Percentiles rank a stretch among this genome's conserved stretches.
These are phyloP conservation scores for Pichia sp. DNA, from an alignment of 1,139 yeast genomes.

Conservation along the genomic window DNA sequence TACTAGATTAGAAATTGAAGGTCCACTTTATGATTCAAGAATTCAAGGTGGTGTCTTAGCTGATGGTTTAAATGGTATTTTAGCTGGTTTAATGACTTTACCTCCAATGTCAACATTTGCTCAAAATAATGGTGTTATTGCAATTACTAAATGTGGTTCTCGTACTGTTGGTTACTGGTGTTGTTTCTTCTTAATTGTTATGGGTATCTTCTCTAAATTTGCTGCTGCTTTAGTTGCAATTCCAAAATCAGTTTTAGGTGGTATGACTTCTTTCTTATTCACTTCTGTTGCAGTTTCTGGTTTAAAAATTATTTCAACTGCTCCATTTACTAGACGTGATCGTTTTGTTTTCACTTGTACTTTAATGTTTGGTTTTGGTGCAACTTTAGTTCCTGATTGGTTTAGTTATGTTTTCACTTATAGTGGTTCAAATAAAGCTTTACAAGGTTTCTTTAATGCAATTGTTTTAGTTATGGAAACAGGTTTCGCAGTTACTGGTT, in stretches of 20 bases:
- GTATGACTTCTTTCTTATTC: conserved; percentile 87
- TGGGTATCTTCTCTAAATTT: conserved; percentile 85
- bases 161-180: conserved; percentile 85
- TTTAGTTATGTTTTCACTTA: conserved; percentile 71
- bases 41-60: conserved; percentile 89
- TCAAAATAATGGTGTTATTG: conserved; percentile 89
- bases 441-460: conserved; percentile 72
- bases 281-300: conserved; percentile 89
- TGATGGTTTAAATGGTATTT: conserved; percentile 64
- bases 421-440: conserved; percentile 54
- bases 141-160: conserved; percentile 84
- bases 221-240: conserved; percentile 85
- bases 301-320: conserved; percentile 65
- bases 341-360: conserved; percentile 76
- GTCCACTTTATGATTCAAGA: conserved; percentile 71
- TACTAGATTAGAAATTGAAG: conserved; percentile 75
- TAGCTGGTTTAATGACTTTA: conserved; percentile 68
- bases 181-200: conserved; percentile 70
- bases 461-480: conserved; percentile 79
- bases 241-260: conserved; percentile 81
- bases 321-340: conserved; percentile 80
- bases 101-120: conserved; percentile 89
- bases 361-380: conserved; percentile 71
- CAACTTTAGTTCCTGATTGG: conserved; percentile 72
- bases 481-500: conserved; percentile 78